A percentile compares a stretch with the other conserved stretches of the same genome.
phyloP scores from a whole-genome alignment of 1,284 basidiomycete species.

The Marasmius oreades region DNA sequence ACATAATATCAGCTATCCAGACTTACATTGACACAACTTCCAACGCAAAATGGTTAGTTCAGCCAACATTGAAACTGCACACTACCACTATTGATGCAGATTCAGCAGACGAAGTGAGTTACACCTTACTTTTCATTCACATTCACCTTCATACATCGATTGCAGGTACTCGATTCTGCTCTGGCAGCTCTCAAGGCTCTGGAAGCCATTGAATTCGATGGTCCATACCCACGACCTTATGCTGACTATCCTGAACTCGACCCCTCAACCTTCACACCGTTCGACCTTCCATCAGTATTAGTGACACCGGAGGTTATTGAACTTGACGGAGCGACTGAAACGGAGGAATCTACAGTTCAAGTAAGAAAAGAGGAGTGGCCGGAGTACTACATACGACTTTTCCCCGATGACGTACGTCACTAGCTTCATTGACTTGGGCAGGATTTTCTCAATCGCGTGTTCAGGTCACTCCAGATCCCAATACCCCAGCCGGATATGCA shows the following conservation, averaged over 20 bases:
- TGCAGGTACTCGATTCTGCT: slow-evolving; percentile 63
- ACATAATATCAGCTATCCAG: slow-evolving; percentile 66
- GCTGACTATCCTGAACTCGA: slow-evolving; percentile 44
- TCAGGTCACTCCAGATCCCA: slow-evolving; percentile 77
- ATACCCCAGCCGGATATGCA: slow-evolving; percentile 74
- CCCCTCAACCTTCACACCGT: slow-evolving; percentile 43
- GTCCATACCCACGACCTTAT: slow-evolving; percentile 65
- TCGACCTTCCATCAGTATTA: slow-evolving; percentile 72
- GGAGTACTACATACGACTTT: slow-evolving; percentile 68
- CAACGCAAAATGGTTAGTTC: slow-evolving; percentile 58
- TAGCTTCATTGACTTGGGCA: too few species aligned
- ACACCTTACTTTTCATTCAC: slow-evolving; percentile 7
- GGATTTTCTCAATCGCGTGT: slow-evolving; percentile 2
- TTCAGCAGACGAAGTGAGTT: slow-evolving; percentile 55
- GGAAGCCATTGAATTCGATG: slow-evolving; percentile 48
- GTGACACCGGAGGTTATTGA: slow-evolving; percentile 88
- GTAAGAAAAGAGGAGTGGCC: slow-evolving; percentile 80
- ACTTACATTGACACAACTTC: slow-evolving; percentile 59
- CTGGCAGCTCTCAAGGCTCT: slow-evolving; percentile 52
- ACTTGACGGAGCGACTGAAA: slow-evolving; percentile 61
- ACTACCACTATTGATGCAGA: slow-evolving; percentile 40
- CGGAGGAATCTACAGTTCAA: slow-evolving; percentile 55
- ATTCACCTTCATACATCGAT: too few species aligned
- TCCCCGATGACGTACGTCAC: slow-evolving; percentile 68
- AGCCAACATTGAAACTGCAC: slow-evolving; percentile 51